Base-by-base conservation (phyloP, 371 early-diverging fungal genomes). In the Mucor racemosus region DNA sequence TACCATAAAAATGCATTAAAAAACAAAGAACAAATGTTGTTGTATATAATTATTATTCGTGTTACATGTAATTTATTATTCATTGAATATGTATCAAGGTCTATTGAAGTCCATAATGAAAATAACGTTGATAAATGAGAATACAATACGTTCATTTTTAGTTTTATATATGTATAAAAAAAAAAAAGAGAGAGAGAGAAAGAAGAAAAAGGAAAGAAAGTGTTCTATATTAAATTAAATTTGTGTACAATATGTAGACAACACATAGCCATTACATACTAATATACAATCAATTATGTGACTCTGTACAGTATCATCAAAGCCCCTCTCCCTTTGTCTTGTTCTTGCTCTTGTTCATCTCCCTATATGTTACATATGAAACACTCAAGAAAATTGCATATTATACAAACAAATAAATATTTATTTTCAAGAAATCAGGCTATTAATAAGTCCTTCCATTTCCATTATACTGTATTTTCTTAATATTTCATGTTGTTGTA, bases 401-500 rank as follows among this genome's bases (percentile, higher is more conserved):
- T n/a, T 34, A n/a, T 35, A 35, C 55, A 55, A 55, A 55, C 55
- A 55, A 55, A 55, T 50, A 50, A 55, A 35, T 31, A 19, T 60
- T 46, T 56, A 11, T 60, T 61, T 26, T 26, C n/a, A 44, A 57
- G 61, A 41, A 57, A 62, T 35, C n/a, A 67, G 42, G 54, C 46
- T 55, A 46, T 61, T 34, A 36, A 67, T 61, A 35, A 67, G 39
- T 7, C 62, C 38, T 46, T 61, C 62, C 21, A 67, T 56, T 21
- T 67, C 62, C 9, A 5, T 42, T 4, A 56, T 41, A 5, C 34
- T 36, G 21, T 41, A 60, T 14, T 13, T 8, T 19, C 33, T 35
- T n/a, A 50, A 17, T 11, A 53, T 19, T 1, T 40, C 34, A 33
- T 60, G 84, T 34, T 68, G 69, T 15, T 68, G 69, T n/a, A 87